Evolutionary conservation across 208 protist species (phyloP).

Genomic region (Tritrichomonas musculus): DNA sequence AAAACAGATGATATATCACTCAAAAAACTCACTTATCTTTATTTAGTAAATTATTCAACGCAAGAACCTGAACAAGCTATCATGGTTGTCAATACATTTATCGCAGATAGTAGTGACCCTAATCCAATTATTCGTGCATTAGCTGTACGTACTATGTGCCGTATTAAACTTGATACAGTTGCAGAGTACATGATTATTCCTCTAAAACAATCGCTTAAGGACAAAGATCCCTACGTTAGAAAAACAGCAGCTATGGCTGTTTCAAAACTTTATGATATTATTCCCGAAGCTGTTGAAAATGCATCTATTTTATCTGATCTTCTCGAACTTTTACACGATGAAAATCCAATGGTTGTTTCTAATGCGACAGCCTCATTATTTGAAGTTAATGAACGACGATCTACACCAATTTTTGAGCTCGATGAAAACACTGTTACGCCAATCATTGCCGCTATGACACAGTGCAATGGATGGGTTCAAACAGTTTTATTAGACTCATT

Average conservation of each 20-base stretch:
- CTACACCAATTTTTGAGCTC: constrained; percentile 58
- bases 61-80: constrained; percentile 13
- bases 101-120: neutral
- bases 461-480: constrained; percentile 94
- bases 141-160: constrained; percentile 24
- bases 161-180: constrained; percentile 21
- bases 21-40: constrained; percentile 18
- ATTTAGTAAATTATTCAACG: constrained; percentile 1
- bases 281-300: constrained; percentile 69
- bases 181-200: constrained; percentile 31
- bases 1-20: constrained; percentile 8
- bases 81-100: constrained; percentile 34
- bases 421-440: constrained; percentile 70
- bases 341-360: constrained; percentile 85
- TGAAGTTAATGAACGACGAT: constrained; percentile 72
- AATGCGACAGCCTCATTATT: constrained; percentile 83
- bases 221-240: constrained; percentile 60
- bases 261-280: constrained; percentile 89
- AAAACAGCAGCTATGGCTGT: constrained; percentile 90
- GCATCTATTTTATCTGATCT: constrained; percentile 64
- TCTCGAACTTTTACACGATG: constrained; percentile 76
- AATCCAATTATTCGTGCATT: neutral
- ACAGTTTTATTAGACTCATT: constrained; percentile 91
- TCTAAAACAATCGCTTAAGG: neutral
- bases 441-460: constrained; percentile 80